These are phyloP conservation scores for Boletus vermiculosoides DNA, from an alignment of 768 basidiomycete species.

Conservation along the genomic window DNA sequence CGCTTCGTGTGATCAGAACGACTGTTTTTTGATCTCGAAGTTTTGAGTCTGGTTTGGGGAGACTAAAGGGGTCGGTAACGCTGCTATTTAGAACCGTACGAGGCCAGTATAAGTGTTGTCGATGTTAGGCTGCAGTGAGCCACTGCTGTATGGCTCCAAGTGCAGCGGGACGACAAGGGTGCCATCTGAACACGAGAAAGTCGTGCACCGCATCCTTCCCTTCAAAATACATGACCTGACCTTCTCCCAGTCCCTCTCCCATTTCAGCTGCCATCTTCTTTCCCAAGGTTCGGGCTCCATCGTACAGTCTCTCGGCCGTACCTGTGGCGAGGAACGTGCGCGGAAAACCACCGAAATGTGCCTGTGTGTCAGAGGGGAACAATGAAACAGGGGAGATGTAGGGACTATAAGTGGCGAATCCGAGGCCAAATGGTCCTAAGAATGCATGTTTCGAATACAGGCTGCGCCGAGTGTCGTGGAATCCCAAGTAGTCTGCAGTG, in stretches of 20 bases:
- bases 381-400: conserved; percentile 62
- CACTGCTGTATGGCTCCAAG: conserved; percentile 50
- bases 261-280: conserved; percentile 52
- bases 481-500: conserved; percentile 32
- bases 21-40: not conserved
- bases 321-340: conserved; percentile 59
- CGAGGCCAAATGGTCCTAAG: conserved; percentile 46
- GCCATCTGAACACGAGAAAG: conserved; percentile 47
- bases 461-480: conserved; percentile 8
- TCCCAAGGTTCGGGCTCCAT: conserved; percentile 46
- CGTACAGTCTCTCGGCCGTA: conserved; percentile 56
- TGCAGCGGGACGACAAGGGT: conserved; percentile 50
- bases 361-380: conserved; percentile 30
- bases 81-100: not conserved
- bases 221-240: conserved; percentile 48
- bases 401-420: conserved; percentile 44
- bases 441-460: conserved; percentile 42
- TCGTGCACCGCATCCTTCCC: conserved; percentile 55
- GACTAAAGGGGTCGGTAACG: not conserved
- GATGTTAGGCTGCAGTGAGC: conserved; percentile 19
- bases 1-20: not conserved
- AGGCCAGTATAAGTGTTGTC: too few species aligned
- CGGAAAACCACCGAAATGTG: conserved; percentile 57
- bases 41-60: not conserved
- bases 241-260: conserved; percentile 31